A percentile compares a stretch with the other conserved stretches of the same genome.
These are phyloP conservation scores for Malassezia equina DNA, from an alignment of 1,284 basidiomycete genomes.

Conservation along the genomic window DNA sequence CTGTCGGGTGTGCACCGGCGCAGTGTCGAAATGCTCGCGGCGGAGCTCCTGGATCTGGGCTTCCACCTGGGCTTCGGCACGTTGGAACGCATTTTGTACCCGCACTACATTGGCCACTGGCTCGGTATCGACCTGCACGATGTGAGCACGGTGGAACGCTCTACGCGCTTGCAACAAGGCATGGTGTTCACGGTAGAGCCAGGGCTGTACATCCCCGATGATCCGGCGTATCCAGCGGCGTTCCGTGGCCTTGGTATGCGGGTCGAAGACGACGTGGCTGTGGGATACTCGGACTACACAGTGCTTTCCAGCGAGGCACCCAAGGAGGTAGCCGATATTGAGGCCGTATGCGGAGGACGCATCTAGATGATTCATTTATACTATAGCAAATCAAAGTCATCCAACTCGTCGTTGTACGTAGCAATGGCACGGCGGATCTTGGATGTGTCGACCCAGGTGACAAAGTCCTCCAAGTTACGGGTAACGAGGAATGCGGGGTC, in stretches of 20 bases:
- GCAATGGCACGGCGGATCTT: conserved; percentile 93
- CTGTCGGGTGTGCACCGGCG: conserved; percentile 70
- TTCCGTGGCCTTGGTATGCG: conserved; percentile 44
- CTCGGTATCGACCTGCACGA: conserved; percentile 60
- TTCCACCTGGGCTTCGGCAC: conserved; percentile 59
- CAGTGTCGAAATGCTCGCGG: conserved; percentile 61
- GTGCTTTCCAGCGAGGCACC: conserved; percentile 34
- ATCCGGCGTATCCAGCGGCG: conserved; percentile 29
- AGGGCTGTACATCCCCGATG: conserved; percentile 40
- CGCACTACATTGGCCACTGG: conserved; percentile 75
- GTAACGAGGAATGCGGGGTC: conserved; percentile 96
- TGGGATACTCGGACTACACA: conserved; percentile 23
- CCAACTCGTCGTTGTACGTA: conserved; percentile 82
- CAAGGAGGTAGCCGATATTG: conserved; percentile 42
- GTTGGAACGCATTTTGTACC: conserved; percentile 67
- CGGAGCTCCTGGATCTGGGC: conserved; percentile 68
- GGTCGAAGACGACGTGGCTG: conserved; percentile 44
- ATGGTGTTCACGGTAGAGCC: conserved; percentile 45
- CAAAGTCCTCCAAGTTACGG: conserved; percentile 91
- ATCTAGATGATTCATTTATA: neutral
- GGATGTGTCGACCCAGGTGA: conserved; percentile 97
- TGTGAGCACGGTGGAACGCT: conserved; percentile 30
- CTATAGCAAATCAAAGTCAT: conserved; percentile 44
- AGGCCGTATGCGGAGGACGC: conserved; percentile 27
- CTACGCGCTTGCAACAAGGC: conserved; percentile 27